Evolutionary conservation across 345 rosid species (phyloP), one percentile per base, ranked within the genome.

Genomic region (Clarkia xantiana): DNA sequence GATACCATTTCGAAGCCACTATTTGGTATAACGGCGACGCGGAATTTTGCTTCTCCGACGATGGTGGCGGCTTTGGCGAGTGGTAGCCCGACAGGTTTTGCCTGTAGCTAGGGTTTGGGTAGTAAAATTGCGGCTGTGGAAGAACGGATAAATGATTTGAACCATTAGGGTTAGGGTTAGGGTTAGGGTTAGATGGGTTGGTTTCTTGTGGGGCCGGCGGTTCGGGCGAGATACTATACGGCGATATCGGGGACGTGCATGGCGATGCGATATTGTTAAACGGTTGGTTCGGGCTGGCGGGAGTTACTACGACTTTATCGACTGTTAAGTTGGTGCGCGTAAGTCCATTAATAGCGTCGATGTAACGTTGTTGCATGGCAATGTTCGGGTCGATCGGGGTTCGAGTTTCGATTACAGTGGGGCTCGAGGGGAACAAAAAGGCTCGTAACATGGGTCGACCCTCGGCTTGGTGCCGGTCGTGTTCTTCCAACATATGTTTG

Each of bases 331-430:
- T 12, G 13, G 62, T 20, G 23, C 72, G 77, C 45, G 60, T 16
- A 14, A 73, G 53, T 10, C 91, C 87, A 18, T 90, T 90, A 63
- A 90, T 62, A 7, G 97, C 94, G 38, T 86, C 96, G 4, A 90
- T 70, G 65, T 81, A 90, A 4, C 85, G 83, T 47, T 79, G 93
- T 57, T 86, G 94, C 6, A 69, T 25, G 0, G 70, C 65, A n/a
- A n/a, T n/a, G 18, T 55, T 69, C 1, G 70, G 66, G 52, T 82
- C 89, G 10, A 57, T 9, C 13, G 15, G 34, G 0, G 54, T 53
- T 11, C 51, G 94, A 45, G 59, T 68, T 54, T 80, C 86, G 0
- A 62, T 11, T 9, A 67, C 15, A 3, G 68, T 11, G 0, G 77
- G 79, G 18, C 40, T 68, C n/a, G 67, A 40, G 14, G 93, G 87